Conservation (phyloP, 768 basidiomycete species). For the Ramaria sp. region DNA sequence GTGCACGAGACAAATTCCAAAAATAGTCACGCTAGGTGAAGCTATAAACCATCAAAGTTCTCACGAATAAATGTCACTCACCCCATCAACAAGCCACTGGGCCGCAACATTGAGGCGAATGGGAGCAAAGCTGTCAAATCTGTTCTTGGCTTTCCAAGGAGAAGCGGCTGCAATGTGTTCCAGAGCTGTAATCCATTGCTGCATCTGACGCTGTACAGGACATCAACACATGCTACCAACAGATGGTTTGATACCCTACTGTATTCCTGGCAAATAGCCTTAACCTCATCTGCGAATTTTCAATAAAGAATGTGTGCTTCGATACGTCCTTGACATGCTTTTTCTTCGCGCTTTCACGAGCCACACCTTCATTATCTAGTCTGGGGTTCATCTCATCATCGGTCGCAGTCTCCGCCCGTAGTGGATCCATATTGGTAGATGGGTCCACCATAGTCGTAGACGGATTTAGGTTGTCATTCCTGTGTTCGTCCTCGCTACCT, state of each 20-base stretch:
- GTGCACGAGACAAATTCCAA: conserved; percentile 91
- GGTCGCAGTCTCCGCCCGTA: conserved; percentile 21
- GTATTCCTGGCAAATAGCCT: conserved; percentile 85
- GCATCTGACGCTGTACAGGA: conserved; percentile 70
- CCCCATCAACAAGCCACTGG: conserved; percentile 97
- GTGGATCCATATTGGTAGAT: conserved; percentile 59
- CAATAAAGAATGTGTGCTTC: conserved; percentile 90
- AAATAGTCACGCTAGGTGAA: conserved; percentile 79
- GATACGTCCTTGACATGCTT: conserved; percentile 53
- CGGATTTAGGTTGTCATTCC: conserved; percentile 17
- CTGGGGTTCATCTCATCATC: conserved; percentile 15
- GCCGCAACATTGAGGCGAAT: conserved; percentile 87
- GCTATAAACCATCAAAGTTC: conserved; percentile 1
- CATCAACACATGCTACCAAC: neutral
- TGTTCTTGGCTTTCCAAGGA: conserved; percentile 68
- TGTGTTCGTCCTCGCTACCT: neutral
- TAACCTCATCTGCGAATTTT: conserved; percentile 82
- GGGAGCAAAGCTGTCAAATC: conserved; percentile 93
- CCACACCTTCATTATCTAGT: conserved; percentile 16
- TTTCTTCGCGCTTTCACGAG: conserved; percentile 29
- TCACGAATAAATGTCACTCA: conserved; percentile 26
- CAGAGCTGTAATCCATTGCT: conserved; percentile 90
- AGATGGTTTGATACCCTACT: conserved; percentile 27
- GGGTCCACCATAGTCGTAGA: conserved; percentile 66
- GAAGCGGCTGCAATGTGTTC: conserved; percentile 68